Conservation (phyloP, 768 basidiomycete genomes). For the Postia placenta region DNA sequence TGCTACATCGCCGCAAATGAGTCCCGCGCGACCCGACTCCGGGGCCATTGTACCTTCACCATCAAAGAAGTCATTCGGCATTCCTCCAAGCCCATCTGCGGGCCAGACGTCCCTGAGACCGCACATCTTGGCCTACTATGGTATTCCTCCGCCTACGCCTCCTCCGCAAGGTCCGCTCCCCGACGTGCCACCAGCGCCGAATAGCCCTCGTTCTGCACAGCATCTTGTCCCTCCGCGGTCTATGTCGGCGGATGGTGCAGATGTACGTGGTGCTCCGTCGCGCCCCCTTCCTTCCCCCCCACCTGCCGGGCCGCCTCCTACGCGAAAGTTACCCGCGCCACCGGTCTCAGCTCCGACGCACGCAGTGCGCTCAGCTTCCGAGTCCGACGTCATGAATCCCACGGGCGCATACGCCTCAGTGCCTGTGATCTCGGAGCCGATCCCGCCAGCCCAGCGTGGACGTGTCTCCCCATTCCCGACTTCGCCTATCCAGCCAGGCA, state of each 20-base stretch:
- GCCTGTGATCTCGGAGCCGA: constrained; percentile 8
- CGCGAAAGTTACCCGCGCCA: neutral
- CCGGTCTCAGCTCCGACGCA: constrained; percentile 2
- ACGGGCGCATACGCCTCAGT: constrained; percentile 1
- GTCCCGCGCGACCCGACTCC: constrained; percentile 1
- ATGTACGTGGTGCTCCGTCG: constrained; percentile 4
- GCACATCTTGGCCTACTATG: constrained; percentile 18
- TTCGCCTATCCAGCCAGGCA: constrained; percentile 6
- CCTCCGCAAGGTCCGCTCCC: constrained; percentile 20
- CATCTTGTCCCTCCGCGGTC: constrained; percentile 11
- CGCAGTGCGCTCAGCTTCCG: constrained; percentile 7
- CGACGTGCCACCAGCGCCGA: constrained; percentile 13
- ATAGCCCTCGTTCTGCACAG: neutral
- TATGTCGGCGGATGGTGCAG: constrained; percentile 9
- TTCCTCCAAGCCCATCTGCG: constrained; percentile 8
- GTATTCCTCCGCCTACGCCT: constrained; percentile 20
- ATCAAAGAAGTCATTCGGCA: neutral
- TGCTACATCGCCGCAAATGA: neutral
- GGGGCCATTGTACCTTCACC: neutral
- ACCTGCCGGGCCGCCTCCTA: neutral
- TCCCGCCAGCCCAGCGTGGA: constrained; percentile 10
- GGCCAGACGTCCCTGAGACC: constrained; percentile 9
- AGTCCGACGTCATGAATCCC: constrained; percentile 9
- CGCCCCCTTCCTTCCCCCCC: neutral
- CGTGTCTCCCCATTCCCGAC: constrained; percentile 16